phyloP scores from a whole-genome alignment of 106 monocot species.

The Apostasia ramifera region DNA sequence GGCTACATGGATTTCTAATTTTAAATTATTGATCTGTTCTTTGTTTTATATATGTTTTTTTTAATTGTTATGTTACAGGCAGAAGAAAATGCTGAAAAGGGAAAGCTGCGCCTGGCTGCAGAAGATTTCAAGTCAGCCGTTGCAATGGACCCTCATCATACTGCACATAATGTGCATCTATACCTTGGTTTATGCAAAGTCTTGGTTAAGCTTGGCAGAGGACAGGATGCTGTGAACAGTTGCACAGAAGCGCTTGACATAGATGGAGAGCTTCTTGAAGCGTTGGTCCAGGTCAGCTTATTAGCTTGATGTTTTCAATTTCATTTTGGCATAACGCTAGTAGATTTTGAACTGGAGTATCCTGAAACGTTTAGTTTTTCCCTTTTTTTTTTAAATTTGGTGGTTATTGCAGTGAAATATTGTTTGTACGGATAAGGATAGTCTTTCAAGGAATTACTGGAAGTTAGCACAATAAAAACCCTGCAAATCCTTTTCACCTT shows the following conservation, averaged over 20 bases:
- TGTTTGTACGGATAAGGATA: too few relatives aligned
- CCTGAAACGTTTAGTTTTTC: too few relatives aligned
- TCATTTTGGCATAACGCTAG: too few relatives aligned
- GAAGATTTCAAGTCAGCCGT: slow-evolving; percentile 89
- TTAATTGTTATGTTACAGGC: slow-evolving; percentile 39
- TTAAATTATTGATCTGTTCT: too few relatives aligned
- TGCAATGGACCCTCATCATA: slow-evolving; percentile 66
- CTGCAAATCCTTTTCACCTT: too few relatives aligned
- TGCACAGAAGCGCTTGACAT: slow-evolving; percentile 83
- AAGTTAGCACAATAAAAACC: too few relatives aligned
- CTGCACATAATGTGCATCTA: slow-evolving; percentile 82
- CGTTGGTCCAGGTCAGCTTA: slow-evolving; percentile 58
- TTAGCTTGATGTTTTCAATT: too few relatives aligned
- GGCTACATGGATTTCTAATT: too few relatives aligned
- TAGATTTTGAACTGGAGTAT: too few relatives aligned
- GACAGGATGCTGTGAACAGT: slow-evolving; percentile 80
- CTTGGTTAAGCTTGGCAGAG: slow-evolving; percentile 90
- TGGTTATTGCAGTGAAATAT: too few relatives aligned
- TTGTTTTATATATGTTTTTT: background rate
- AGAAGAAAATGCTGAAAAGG: slow-evolving; percentile 87
- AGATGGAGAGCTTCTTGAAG: slow-evolving; percentile 87
- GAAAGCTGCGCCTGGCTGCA: slow-evolving; percentile 75
- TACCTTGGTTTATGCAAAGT: slow-evolving; percentile 83
- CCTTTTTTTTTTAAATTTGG: too few relatives aligned
- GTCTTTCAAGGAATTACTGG: too few relatives aligned